Evolutionary conservation across 2,329 filamentous ascomycete genomes (phyloP), one percentile per base, ranked within the genome.

Genomic region (Paraconiothyrium brasiliense): DNA sequence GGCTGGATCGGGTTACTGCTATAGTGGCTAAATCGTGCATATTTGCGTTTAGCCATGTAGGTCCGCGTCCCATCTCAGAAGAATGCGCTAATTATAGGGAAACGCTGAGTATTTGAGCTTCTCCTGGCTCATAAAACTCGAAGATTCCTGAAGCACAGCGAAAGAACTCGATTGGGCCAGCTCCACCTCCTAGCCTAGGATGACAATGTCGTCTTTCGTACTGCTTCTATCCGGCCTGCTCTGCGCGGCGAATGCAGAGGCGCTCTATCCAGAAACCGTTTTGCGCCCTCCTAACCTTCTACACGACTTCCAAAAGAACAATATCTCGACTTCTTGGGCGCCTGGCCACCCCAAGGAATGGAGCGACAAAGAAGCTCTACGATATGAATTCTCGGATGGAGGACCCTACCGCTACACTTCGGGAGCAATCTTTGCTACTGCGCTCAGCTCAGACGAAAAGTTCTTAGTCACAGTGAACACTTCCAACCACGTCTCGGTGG

Each of bases 1-100:
- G 39, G 14, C 34, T 30, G 10, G 3, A 22, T 10, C 16, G 34
- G 34, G 32, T 20, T 41, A 27, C 24, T 30, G 32, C 13, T 49
- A 49, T 32, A 48, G 30, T 57, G 52, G 52, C 52, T 54, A 54
- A 54, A 54, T 44, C 16, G 7, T 44, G 24, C n/a, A 50, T 34
- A 13, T 34, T 34, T 34, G 39, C 37, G 24, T 44, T 54, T 54
- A 54, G 52, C 52, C 52, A 46, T 46, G 37, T 13, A 54, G 39
- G 52, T 22, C 27, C 16, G 52, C 24, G 34, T 44, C 16, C 48
- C 52, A 46, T 32, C 24, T 34, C 11, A 14, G 20, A n/a, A 14
- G 11, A 34, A 7, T 32, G 52, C 24, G 13, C 37, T 34, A 44
- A 44, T 22, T n/a, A 27, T 16, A 46, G 16, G 27, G 30, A n/a